phyloP scores from a whole-genome alignment of 495 filamentous ascomycete genomes.

The Penicillium desertorum region DNA sequence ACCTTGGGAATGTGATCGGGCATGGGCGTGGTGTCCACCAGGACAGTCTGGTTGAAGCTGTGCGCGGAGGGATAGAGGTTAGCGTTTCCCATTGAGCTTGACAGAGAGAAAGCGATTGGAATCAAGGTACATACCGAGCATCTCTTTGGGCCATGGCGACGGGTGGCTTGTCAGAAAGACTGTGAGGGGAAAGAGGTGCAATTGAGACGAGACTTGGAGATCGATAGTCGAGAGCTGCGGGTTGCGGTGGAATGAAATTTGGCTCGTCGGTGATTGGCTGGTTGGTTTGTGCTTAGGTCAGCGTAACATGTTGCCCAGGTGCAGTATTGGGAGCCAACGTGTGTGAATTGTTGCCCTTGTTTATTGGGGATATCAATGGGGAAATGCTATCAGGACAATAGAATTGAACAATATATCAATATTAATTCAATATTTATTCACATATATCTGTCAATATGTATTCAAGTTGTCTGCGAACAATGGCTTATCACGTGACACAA shows the following conservation, averaged over 20 bases:
- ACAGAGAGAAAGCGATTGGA: neutral
- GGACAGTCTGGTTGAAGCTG: constrained; percentile 90
- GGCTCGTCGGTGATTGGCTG: constrained; percentile 32
- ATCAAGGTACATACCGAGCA: constrained; percentile 40
- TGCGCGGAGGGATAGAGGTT: constrained; percentile 27
- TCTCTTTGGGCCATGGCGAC: constrained; percentile 52
- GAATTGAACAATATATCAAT: neutral
- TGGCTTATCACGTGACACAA: constrained; percentile 30
- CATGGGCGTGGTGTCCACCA: constrained; percentile 95
- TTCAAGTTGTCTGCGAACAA: neutral
- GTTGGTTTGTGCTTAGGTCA: constrained; percentile 21
- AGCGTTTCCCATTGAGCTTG: constrained; percentile 15
- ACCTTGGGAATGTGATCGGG: constrained; percentile 88
- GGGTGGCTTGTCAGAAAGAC: constrained; percentile 22
- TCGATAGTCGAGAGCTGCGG: constrained; percentile 33
- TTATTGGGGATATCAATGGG: neutral
- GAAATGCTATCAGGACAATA: neutral
- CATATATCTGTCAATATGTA: neutral
- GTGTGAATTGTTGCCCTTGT: neutral
- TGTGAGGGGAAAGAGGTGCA: constrained; percentile 18
- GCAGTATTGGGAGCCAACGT: neutral
- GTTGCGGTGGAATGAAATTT: constrained; percentile 37
- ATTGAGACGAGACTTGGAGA: constrained; percentile 28
- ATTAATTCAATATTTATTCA: neutral
- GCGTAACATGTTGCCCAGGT: neutral